Percentiles rank a stretch among this genome's conserved stretches.
These are phyloP conservation scores for Akanthomyces dipterigenus DNA, from an alignment of 2,329 filamentous ascomycete species.

Conservation along the genomic window DNA sequence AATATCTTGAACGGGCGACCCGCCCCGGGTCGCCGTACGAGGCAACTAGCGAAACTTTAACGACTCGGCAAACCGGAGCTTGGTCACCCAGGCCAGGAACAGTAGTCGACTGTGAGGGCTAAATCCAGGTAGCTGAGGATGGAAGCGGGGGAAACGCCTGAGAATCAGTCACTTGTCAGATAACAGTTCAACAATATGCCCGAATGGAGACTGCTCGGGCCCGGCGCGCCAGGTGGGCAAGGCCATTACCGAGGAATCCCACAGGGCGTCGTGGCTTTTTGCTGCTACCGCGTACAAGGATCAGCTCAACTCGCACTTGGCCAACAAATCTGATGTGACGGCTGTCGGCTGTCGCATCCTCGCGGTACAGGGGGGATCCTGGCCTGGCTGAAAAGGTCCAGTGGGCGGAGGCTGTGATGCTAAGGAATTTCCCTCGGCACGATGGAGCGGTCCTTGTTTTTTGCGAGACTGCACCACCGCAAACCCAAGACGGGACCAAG, in stretches of 20 bases:
- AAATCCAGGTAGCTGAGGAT: not conserved
- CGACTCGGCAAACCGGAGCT: not conserved
- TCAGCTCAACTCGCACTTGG: not conserved
- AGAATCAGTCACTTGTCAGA: not conserved
- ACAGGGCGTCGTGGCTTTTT: not conserved
- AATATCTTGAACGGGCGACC: not conserved
- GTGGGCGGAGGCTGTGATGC: not conserved
- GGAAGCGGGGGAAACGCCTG: not conserved
- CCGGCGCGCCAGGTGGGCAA: not conserved
- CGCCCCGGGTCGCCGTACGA: not conserved
- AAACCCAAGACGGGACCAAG: too few species aligned
- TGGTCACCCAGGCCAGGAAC: not conserved
- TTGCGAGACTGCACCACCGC: too few species aligned
- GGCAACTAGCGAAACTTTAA: conserved; percentile 3
- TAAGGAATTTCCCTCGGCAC: not conserved
- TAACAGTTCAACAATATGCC: not conserved
- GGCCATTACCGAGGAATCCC: conserved; percentile 5
- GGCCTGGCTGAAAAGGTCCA: not conserved
- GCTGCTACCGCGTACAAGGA: not conserved
- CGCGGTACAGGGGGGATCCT: not conserved
- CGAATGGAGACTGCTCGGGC: not conserved
- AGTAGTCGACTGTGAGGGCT: not conserved
- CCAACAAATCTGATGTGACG: not conserved
- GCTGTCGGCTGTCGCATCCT: not conserved
- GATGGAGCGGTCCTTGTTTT: not conserved